Conservation (phyloP, 768 basidiomycete genomes). For the Mycena metata region DNA sequence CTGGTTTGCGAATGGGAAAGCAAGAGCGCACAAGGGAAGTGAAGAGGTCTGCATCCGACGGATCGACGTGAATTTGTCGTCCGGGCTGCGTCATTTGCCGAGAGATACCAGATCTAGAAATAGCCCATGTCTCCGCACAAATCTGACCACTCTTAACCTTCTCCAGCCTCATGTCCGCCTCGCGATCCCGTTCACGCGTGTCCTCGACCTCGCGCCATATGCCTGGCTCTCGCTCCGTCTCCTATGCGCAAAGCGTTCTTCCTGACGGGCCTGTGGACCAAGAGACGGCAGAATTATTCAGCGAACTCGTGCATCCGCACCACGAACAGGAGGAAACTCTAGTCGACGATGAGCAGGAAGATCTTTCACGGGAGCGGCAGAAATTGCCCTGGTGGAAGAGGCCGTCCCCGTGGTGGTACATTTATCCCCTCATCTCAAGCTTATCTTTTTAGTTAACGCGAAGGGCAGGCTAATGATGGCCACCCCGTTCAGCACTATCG, state of each 20-base stretch:
- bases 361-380: conserved; percentile 39
- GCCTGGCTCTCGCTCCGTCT: conserved; percentile 33
- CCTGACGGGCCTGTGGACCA: conserved; percentile 62
- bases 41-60: no score
- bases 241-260: conserved; percentile 54
- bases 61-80: no score
- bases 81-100: no score
- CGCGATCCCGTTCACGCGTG: conserved; percentile 37
- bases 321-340: conserved; percentile 55
- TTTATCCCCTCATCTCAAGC: conserved; percentile 18
- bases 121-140: background rate
- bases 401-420: conserved; percentile 82
- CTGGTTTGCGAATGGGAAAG: no score
- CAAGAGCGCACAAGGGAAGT: no score
- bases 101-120: no score
- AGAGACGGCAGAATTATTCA: conserved; percentile 60
- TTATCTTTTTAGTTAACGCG: conserved; percentile 8
- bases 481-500: conserved; percentile 68
- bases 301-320: conserved; percentile 60
- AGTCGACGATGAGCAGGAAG: conserved; percentile 41
- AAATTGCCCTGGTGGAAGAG: conserved; percentile 79
- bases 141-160: background rate
- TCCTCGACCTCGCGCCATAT: conserved; percentile 27
- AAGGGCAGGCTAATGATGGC: conserved; percentile 67
- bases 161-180: conserved; percentile 14